Evolutionary conservation across 495 filamentous ascomycete genomes (phyloP), one percentile per base, ranked within the genome.

Genomic region (Cercophora scortea): DNA sequence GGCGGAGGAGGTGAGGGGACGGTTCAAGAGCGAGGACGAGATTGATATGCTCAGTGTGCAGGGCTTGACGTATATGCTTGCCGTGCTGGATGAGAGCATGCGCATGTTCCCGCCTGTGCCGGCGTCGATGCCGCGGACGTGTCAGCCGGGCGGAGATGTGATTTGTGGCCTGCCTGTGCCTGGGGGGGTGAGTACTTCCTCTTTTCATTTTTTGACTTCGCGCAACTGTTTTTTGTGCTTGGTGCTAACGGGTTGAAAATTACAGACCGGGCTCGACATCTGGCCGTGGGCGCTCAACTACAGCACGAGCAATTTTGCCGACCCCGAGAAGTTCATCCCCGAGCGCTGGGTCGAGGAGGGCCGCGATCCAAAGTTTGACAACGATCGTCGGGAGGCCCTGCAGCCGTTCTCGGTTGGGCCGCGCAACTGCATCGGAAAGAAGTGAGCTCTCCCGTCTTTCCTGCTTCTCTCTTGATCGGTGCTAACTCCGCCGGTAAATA

Each of bases 31-130:
- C 0, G 68, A 69, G 1, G 57, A 57, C 0, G 75, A 80, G 10
- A 85, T 87, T 44, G 75, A 61, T 4, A 48, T 79, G 0, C 32
- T 64, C 5, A 64, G 58, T 32, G 71, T 80, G 9, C 55, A 59
- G 34, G 59, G 64, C 1, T 60, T 84, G 7, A 38, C 64, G 2
- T 85, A 83, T 61, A 64, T 83, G 61, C 44, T 76, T 8, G 81
- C 80, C 4, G 74, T 74, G n/a, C 59, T 84, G 6, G 62, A 79
- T 19, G 83, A 86, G 61, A 57, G 69, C 1, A 61, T 85, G 67
- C 73, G 83, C 2, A 61, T 81, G 45, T 79, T 77, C 53, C 76
- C 82, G 1, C 79, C 82, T 0, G 66, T 76, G 0, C 69, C 76
- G 0, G 64, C 55, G 25, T 69, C 19, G 8, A n/a, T 61, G 10